phyloP scores from a whole-genome alignment of 768 basidiomycete species.

The Xerocomus potaroensis region DNA sequence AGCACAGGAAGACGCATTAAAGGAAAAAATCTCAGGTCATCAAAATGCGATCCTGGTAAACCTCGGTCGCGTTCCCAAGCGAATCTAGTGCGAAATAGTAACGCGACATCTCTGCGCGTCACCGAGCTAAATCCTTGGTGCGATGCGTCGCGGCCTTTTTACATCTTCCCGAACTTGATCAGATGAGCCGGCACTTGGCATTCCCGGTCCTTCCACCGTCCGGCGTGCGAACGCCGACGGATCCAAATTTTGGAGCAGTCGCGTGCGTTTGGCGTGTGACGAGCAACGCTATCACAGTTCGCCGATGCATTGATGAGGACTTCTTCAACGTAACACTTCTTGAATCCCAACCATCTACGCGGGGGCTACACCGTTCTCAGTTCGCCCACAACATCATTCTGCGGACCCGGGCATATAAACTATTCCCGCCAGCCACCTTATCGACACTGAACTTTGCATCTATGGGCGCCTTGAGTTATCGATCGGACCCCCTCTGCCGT shows the following conservation, averaged over 20 bases:
- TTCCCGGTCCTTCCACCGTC: background rate
- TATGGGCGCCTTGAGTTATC: conserved; percentile 1
- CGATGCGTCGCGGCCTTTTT: background rate
- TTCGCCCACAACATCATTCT: too few relatives aligned
- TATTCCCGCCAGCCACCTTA: background rate
- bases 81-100: background rate
- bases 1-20: background rate
- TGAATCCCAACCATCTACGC: too few relatives aligned
- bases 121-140: too few relatives aligned
- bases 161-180: too few relatives aligned
- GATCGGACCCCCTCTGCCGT: background rate
- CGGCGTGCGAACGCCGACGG: background rate
- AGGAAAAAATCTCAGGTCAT: background rate
- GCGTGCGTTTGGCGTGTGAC: background rate
- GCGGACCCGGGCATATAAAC: background rate
- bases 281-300: background rate
- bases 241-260: background rate
- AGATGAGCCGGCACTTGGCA: background rate
- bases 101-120: too few relatives aligned
- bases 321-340: background rate
- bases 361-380: too few relatives aligned
- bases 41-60: too few relatives aligned
- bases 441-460: background rate
- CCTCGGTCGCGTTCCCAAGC: background rate
- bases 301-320: too few relatives aligned